These are phyloP conservation scores for Themeda triandra DNA, from an alignment of 176 grass and related monocot genomes.

Conservation along the genomic window DNA sequence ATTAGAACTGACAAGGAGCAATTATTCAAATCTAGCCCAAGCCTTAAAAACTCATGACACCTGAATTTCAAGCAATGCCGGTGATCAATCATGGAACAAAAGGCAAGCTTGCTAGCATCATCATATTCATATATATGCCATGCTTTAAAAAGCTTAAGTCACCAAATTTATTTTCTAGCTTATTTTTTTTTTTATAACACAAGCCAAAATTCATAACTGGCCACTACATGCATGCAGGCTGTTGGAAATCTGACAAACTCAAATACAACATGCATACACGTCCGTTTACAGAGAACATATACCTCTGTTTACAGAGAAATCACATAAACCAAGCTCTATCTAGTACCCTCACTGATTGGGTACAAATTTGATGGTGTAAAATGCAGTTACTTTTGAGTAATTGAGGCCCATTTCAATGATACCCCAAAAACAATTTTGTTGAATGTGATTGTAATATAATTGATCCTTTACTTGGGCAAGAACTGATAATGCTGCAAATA, in stretches of 20 bases:
- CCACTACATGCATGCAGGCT: background rate
- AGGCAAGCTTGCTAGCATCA: background rate
- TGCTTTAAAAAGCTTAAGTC: background rate
- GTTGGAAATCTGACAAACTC: background rate
- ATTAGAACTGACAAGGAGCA: background rate
- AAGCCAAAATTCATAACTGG: background rate
- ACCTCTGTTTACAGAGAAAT: background rate
- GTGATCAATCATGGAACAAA: background rate
- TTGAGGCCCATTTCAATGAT: background rate
- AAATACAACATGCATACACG: background rate
- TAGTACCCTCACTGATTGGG: background rate
- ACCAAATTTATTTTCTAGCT: background rate
- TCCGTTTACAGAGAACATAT: too few species aligned
- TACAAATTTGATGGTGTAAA: background rate
- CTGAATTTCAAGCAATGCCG: background rate
- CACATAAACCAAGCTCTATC: background rate
- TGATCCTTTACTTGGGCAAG: background rate
- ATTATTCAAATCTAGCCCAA: background rate
- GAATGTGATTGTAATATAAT: background rate
- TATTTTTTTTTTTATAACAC: background rate
- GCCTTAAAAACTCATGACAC: background rate
- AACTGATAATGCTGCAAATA: background rate
- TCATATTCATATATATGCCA: background rate
- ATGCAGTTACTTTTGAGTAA: background rate
- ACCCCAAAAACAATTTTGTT: background rate